A percentile compares a stretch with the other conserved stretches of the same genome.
Evolutionary conservation across 441 rosid species (phyloP).

Genomic region (Kokia cookei): DNA sequence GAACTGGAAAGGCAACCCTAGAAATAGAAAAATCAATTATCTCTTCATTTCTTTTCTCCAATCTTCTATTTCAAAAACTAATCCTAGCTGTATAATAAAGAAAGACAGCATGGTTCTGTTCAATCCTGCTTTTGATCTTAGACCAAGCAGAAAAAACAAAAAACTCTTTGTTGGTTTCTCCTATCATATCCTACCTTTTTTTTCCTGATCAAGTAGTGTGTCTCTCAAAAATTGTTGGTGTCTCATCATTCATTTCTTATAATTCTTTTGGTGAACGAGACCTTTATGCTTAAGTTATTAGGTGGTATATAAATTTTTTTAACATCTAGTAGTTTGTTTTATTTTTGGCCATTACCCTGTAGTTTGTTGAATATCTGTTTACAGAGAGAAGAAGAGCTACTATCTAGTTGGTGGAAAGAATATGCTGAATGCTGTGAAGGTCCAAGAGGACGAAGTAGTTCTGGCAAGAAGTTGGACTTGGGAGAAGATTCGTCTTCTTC

Average conservation of each 20-base stretch:
- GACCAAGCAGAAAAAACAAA: neutral
- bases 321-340: neutral
- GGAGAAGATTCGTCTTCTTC: slow-evolving; percentile 22
- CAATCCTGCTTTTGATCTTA: neutral
- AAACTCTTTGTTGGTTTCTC: neutral
- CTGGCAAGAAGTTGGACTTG: slow-evolving; percentile 26
- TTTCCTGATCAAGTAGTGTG: neutral
- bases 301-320: neutral
- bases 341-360: neutral
- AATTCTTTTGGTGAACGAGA: neutral
- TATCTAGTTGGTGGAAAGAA: slow-evolving; percentile 96
- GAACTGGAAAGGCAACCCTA: neutral
- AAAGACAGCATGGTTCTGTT: neutral
- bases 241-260: neutral
- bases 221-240: neutral
- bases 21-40: neutral
- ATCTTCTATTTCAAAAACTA: neutral
- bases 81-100: neutral
- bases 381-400: slow-evolving; percentile 90
- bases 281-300: neutral
- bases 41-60: neutral
- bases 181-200: neutral
- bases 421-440: slow-evolving; percentile 97
- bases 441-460: slow-evolving; percentile 38
- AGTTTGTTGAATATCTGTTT: slow-evolving; percentile 12